phyloP scores from a whole-genome alignment of 2,329 filamentous ascomycete genomes.

The Paramyrothecium sp. region DNA sequence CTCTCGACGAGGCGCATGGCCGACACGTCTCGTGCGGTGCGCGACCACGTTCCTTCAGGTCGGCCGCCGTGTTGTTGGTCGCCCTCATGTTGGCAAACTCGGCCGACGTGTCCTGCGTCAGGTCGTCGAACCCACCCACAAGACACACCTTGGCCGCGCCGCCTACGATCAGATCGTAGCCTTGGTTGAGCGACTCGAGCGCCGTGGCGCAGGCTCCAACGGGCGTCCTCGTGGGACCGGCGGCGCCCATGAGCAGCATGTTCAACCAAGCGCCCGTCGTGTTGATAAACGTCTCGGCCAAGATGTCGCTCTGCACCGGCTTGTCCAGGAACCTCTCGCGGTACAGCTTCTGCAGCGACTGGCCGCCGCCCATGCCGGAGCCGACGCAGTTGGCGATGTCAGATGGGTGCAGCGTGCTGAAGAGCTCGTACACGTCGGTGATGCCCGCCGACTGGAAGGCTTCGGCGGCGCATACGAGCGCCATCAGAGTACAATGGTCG shows the following conservation, averaged over 20 bases:
- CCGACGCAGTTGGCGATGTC: no score
- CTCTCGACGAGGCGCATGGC: slow-evolving; percentile 85
- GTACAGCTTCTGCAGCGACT: no score
- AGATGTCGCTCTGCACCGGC: slow-evolving; percentile 36
- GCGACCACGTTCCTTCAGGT: slow-evolving; percentile 84
- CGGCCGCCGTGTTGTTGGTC: slow-evolving; percentile 88
- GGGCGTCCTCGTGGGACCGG: slow-evolving; percentile 90
- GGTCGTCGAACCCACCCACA: slow-evolving; percentile 94
- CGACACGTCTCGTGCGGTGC: slow-evolving; percentile 93
- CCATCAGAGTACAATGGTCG: no score
- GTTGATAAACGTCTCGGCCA: slow-evolving; percentile 2
- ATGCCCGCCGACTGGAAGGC: no score
- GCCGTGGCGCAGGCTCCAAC: slow-evolving; percentile 92
- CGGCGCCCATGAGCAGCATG: slow-evolving; percentile 91
- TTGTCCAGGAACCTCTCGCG: no score
- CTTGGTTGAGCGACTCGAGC: slow-evolving; percentile 90
- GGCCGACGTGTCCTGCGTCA: slow-evolving; percentile 92
- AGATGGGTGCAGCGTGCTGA: no score
- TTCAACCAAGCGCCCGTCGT: slow-evolving; percentile 51
- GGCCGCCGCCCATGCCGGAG: no score
- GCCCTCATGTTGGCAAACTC: slow-evolving; percentile 99
- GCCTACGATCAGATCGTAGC: slow-evolving; percentile 93
- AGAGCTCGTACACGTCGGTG: no score
- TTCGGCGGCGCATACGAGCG: no score
- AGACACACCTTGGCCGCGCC: slow-evolving; percentile 92